Base-by-base conservation (phyloP, 2,329 filamentous ascomycete species). In the Phialemoniopsis sp. region DNA sequence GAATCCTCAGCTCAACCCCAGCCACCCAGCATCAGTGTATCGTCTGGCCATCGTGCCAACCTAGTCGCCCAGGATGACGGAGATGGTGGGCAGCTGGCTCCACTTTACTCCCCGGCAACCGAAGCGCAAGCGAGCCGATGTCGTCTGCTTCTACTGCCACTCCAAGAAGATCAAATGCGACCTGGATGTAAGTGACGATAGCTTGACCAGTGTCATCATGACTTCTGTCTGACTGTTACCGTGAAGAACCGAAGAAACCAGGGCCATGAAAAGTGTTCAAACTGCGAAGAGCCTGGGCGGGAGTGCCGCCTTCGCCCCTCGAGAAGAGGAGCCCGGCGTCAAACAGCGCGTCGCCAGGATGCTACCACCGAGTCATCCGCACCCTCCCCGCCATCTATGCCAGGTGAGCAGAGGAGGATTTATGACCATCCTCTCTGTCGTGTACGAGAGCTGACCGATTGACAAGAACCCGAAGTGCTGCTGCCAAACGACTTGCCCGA, bases 141-240 rank as follows among this genome's bases (percentile, higher is more conserved):
- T 51, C 7, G 54, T 54, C 39, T 57, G 59, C 41, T 41, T 55
- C 16, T 46, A 48, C 34, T 62, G 59, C 28, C 59, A 62, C 39
- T 51, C 54, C 1, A 62, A 62, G 43, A 62, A 62, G 47, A 53
- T 60, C 39, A 61, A 60, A 29, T 62, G 58, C 21, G 56, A 61
- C 41, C 42, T 60, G 21, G 21, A 26, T 26, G 21, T 26, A 26
- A 26, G 21, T 26, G 21, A 26, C 21, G 21, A 6, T 10, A 6
- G 6, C 10, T 10, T 10, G 21, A 26, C 10, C 21, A 10, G 21
- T 10, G 6, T 26, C 6, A 26, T 26, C 56, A 10, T 26, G 21
- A 6, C 21, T 6, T 26, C 10, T 10, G 6, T 10, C 6, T 10
- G 21, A 26, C 21, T 26, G n/a, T 10, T 6, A 26, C 21, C 21